Evolutionary conservation across 768 basidiomycete genomes (phyloP).

Genomic region (Pseudohyphozyma bogoriensis): DNA sequence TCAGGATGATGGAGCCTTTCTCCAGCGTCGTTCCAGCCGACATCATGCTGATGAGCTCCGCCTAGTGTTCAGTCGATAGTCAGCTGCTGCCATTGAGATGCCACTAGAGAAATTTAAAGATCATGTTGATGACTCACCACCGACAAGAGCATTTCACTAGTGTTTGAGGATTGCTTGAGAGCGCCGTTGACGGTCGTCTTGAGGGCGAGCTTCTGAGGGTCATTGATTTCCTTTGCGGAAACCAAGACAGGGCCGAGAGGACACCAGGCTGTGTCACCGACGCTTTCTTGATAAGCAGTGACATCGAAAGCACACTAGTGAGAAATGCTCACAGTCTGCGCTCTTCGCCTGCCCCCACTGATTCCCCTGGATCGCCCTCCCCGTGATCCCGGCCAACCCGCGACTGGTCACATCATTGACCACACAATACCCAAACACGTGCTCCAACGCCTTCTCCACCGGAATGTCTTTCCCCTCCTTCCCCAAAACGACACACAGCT

Average conservation of each 20-base stretch:
- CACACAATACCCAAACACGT: constrained; percentile 35
- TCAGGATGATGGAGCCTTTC: constrained; percentile 38
- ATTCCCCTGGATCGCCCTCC: constrained; percentile 7
- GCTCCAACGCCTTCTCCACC: constrained; percentile 36
- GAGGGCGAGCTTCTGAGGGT: constrained; percentile 15
- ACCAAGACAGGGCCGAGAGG: constrained; percentile 22
- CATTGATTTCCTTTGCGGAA: not conserved
- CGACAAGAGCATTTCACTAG: not conserved
- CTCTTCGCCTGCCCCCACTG: constrained; percentile 27
- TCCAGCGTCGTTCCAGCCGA: constrained; percentile 37
- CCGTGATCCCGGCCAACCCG: too few species aligned
- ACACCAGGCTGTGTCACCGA: constrained; percentile 23
- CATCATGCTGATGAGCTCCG: constrained; percentile 33
- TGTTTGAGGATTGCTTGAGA: constrained; percentile 28
- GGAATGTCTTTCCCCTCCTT: constrained; percentile 34
- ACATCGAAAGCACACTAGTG: too few species aligned
- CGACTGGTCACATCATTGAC: constrained; percentile 32
- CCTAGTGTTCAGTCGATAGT: constrained; percentile 24
- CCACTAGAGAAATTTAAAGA: too few species aligned
- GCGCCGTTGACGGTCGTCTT: constrained; percentile 31
- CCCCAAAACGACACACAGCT: constrained; percentile 37
- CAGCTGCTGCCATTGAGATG: constrained; percentile 23
- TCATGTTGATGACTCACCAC: constrained; percentile 9
- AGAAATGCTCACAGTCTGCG: constrained; percentile 12
- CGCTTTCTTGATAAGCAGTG: too few species aligned